phyloP scores from a whole-genome alignment of 805 yeast genomes.

The Wickerhamomyces alni region DNA sequence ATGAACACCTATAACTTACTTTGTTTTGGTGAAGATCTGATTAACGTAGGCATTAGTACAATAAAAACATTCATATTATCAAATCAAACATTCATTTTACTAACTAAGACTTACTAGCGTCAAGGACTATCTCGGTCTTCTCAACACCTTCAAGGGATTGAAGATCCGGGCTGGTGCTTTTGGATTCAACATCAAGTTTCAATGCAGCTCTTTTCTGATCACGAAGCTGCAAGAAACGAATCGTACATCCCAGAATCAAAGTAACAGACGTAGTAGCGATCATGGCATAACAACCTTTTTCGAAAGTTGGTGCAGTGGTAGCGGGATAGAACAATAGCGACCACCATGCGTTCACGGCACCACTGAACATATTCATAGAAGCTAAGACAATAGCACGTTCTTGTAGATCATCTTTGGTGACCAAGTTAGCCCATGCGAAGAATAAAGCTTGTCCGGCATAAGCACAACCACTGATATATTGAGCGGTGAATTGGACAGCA shows the following conservation, averaged over 20 bases:
- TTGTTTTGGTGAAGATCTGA: too few relatives aligned
- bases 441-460: slow-evolving; percentile 57
- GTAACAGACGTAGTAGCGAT: slow-evolving; percentile 43
- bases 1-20: too few relatives aligned
- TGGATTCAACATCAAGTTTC: too few relatives aligned
- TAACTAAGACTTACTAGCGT: too few relatives aligned
- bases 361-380: slow-evolving; percentile 59
- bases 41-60: too few relatives aligned
- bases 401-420: slow-evolving; percentile 52
- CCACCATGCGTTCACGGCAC: slow-evolving; percentile 65
- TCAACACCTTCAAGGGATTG: too few relatives aligned
- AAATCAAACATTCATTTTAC: too few relatives aligned
- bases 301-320: slow-evolving; percentile 42
- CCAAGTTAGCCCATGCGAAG: slow-evolving; percentile 60
- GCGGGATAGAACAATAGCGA: slow-evolving; percentile 48
- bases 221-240: slow-evolving; percentile 37
- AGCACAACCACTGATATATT: slow-evolving; percentile 46
- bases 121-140: too few relatives aligned
- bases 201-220: slow-evolving; percentile 19
- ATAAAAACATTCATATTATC: too few relatives aligned
- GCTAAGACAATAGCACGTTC: slow-evolving; percentile 61
- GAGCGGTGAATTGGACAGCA: slow-evolving; percentile 43
- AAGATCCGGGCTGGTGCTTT: too few relatives aligned
- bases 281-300: slow-evolving; percentile 52
- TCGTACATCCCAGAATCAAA: slow-evolving; percentile 33